Evolutionary conservation across 2,329 filamentous ascomycete species (phyloP), one percentile per base, ranked within the genome.

Genomic region (Sporothrix mexicana): DNA sequence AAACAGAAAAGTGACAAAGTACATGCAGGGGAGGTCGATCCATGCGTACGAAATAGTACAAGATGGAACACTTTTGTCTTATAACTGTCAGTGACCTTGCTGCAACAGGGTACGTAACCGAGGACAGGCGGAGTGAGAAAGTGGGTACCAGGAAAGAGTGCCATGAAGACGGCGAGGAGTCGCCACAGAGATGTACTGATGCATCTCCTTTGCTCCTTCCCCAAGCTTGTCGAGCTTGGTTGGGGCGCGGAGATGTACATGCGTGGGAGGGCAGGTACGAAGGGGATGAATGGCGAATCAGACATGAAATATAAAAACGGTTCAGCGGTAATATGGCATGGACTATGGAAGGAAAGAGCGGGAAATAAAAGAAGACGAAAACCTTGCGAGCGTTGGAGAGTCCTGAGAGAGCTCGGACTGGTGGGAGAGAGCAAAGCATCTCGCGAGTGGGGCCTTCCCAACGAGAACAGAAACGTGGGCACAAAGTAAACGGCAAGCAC

Each of bases 71-170:
- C 30, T 36, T 36, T 36, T 36, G 30, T 36, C 30, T 36, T 36
- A 4, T 7, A 36, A 36, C 30, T 25, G 30, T 51, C 15, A 55
- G 30, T 36, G 30, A 51, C n/a, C 12, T 55, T 17, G 55, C 69
- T 68, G 59, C 55, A 17, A 43, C 68, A 70, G 53, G 70, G 66
- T 69, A 73, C 71, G 41, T 70, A 69, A 67, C 72, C 62, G 70
- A 72, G 70, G 41, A 43, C 70, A 41, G 71, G 71, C 9, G 67
- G 57, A 53, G 69, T 62, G 57, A 71, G 71, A 64, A 64, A 72
- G 66, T 64, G 71, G 57, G 59, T 62, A 55, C 51, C 23, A 20
- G 25, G 49, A 23, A 36, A 68, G 13, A 62, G 47, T 45, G 62
- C 62, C 62, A 68, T 10, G 51, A 62, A 51, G 55, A 43, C 64